Base-by-base conservation (phyloP, 768 basidiomycete species). In the Dioszegia aurantiaca region DNA sequence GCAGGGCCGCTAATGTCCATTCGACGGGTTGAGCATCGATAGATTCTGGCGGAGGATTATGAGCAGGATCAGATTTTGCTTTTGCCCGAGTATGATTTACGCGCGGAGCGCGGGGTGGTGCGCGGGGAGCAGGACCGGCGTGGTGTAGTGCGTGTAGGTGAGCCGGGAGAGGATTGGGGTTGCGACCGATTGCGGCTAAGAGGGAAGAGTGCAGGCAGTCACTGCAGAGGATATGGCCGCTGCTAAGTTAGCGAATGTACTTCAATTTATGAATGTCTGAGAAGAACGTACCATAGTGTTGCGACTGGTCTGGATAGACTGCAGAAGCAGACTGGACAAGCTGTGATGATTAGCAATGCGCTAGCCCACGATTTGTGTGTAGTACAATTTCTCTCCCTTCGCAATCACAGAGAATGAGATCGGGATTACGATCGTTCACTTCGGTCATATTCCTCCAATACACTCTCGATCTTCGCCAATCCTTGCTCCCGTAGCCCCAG, bases 171-270 rank as follows among this genome's bases (percentile, higher is more conserved):
- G 67, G 63, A 39, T 64, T 62, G 24, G 67, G 62, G 30, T 66
- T 55, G 12, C 70, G 63, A 12, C 58, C 61, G 27, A 72, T 65
- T 4, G 68, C 70, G 2, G 67, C 53, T 19, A 63, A 48, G 5
- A 72, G 60, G 23, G 68, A 63, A 4, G 56, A 58, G 30, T 60
- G 65, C 14, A 72, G 65, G 43, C 70, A 72, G 52, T 61, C 33
- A 3, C 65, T 58, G 45, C 70, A 72, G 8, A 69, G 65, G 37
- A 69, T 59, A 40, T 72, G 70, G 24, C 70, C 70, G 39, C 70
- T 72, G 41, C 31, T 36, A 31, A 31, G 24, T 30, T 28, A 44
- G 27, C n/a, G 23, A 28, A 26, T 3, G 16, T 21, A 39, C 9
- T 9, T 39, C 27, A 41, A 40, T 28, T 8, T 24, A 23, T 41